These are phyloP conservation scores for Penicillium occitanis DNA, from an alignment of 2,329 filamentous ascomycete genomes.

Conservation along the genomic window DNA sequence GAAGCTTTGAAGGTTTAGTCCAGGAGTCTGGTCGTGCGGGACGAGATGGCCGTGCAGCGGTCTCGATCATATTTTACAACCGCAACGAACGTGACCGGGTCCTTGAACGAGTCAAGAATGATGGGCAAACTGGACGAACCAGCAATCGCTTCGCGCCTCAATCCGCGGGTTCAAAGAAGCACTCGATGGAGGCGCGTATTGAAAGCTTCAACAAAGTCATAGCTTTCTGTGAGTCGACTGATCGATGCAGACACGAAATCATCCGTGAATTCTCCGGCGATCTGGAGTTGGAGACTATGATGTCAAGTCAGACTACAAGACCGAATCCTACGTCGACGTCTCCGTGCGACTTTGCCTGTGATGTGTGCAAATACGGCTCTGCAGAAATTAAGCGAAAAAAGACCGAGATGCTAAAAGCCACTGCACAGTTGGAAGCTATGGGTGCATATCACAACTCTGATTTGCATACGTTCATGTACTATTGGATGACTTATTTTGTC, in stretches of 20 bases:
- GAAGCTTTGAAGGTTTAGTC: slow-evolving; percentile 94
- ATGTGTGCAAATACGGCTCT: slow-evolving; percentile 70
- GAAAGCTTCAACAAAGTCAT: slow-evolving; percentile 69
- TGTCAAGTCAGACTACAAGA: slow-evolving; percentile 22
- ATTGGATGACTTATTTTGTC: slow-evolving; percentile 7
- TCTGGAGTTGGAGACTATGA: slow-evolving; percentile 37
- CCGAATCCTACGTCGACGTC: slow-evolving; percentile 28
- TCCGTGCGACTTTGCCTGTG: slow-evolving; percentile 71
- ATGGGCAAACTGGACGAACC: slow-evolving; percentile 35
- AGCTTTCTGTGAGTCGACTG: slow-evolving; percentile 76
- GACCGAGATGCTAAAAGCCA: slow-evolving; percentile 22
- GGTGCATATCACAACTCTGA: neutral
- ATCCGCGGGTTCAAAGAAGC: slow-evolving; percentile 37
- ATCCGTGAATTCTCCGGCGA: slow-evolving; percentile 81
- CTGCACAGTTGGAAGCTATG: neutral
- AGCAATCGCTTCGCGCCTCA: slow-evolving; percentile 51
- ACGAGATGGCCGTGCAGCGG: slow-evolving; percentile 80
- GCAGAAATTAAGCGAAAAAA: slow-evolving; percentile 59
- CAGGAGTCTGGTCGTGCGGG: slow-evolving; percentile 93
- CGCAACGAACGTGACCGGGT: slow-evolving; percentile 80
- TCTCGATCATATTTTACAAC: slow-evolving; percentile 89
- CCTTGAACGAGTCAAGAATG: slow-evolving; percentile 51
- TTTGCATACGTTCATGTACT: slow-evolving; percentile 6
- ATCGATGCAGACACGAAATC: slow-evolving; percentile 69
- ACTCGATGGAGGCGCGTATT: slow-evolving; percentile 48